Evolutionary conservation across 768 basidiomycete species (phyloP), one percentile per base, ranked within the genome.

Genomic region (Boletus rex-veris): DNA sequence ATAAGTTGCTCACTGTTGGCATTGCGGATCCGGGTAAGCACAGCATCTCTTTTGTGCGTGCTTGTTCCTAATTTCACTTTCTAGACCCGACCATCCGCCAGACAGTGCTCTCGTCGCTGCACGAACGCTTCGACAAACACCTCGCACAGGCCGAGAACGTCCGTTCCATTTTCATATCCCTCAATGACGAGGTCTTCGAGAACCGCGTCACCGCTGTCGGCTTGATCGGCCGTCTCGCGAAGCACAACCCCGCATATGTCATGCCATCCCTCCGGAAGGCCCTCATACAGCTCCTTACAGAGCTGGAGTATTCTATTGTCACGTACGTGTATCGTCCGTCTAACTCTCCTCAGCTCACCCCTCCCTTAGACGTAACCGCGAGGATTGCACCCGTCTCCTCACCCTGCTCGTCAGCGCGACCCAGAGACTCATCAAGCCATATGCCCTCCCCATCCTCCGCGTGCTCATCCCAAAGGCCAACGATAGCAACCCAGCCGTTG

Each of bases 61-160:
- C 7, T 60, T 59, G 58, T 52, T 41, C 26, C 46, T 52, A 44
- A 50, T 12, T n/a, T 33, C 18, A 16, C 42, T 48, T 31, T 43
- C 15, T 40, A 60, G 94, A 93, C 64, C 74, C 91, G 2, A 77
- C 74, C 21, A 98, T 98, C 57, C 81, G 97, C 14, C 82, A 88
- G 58, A 87, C 88, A 0, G 97, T 98, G 0, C 78, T 99, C 18
- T 81, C 84, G 2, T 86, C 86, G 4, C 77, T 99, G 31, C 92
- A 97, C 64, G 88, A 94, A 57, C 85, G 92, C 19, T 98, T 99
- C 60, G 97, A 99, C 68, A 90, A 92, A 56, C 95, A 99, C 67
- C 81, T 99, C 18, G 91, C 97, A 3, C 97, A 98, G 71, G 94
- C 96, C 0, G 97, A 98, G 72, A 95, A 98, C 65, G 94, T 99